phyloP scores from a whole-genome alignment of 2,329 filamentous ascomycete species.

The Arthrobotrys iridis region DNA sequence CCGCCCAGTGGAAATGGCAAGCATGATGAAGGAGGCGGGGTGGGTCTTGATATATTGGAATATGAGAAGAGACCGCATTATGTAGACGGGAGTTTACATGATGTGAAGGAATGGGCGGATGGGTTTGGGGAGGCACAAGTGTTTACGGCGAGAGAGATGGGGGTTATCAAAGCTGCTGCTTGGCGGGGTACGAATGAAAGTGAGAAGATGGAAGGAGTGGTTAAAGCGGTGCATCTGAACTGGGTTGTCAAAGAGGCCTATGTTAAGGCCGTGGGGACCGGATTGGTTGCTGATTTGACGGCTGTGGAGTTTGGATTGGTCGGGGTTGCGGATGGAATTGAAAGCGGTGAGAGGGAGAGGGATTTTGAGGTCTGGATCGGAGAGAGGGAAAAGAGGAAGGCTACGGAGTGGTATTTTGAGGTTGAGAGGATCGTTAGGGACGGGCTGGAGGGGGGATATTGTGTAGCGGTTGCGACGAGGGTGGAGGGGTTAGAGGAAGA shows the following conservation, averaged over 20 bases:
- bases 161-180: slow-evolving; percentile 21
- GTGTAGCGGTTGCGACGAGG: slow-evolving; percentile 41
- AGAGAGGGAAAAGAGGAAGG: slow-evolving; percentile 18
- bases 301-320: slow-evolving; percentile 56
- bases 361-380: slow-evolving; percentile 53
- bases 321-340: slow-evolving; percentile 38
- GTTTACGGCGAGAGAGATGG: slow-evolving; percentile 56
- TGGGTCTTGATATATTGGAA: slow-evolving; percentile 40
- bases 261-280: slow-evolving; percentile 58
- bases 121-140: slow-evolving; percentile 42
- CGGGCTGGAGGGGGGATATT: slow-evolving; percentile 51
- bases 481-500: slow-evolving; percentile 47
- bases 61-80: slow-evolving; percentile 31
- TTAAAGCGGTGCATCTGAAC: slow-evolving; percentile 56
- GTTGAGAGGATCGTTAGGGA: slow-evolving; percentile 50
- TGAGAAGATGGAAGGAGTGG: slow-evolving; percentile 11
- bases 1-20: slow-evolving; percentile 20
- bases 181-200: not conserved
- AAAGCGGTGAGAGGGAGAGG: slow-evolving; percentile 25
- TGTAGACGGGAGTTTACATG: slow-evolving; percentile 47
- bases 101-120: slow-evolving; percentile 55
- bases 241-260: slow-evolving; percentile 58
- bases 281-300: slow-evolving; percentile 56
- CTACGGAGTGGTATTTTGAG: slow-evolving; percentile 52
- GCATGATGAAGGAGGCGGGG: slow-evolving; percentile 40